Base-by-base conservation (phyloP, 371 early-diverging fungal genomes). In the Mortierella sp. region DNA sequence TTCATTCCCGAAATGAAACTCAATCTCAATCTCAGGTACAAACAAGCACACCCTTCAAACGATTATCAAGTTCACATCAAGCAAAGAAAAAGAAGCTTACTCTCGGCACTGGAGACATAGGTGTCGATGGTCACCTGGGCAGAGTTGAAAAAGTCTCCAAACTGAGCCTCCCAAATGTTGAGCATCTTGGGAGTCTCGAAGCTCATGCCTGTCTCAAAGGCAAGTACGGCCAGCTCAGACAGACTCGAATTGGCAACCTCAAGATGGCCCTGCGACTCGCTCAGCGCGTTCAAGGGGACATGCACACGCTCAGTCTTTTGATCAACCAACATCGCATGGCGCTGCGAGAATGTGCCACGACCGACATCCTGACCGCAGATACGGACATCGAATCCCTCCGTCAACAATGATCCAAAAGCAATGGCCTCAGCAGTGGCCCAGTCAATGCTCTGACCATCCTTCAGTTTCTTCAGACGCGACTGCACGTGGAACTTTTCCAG, bases 281-380 rank as follows among this genome's bases (percentile, higher is more conserved):
- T 84, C 88, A 96, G 79, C 48, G 91, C 89, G 91, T 97, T 98
- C 63, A 99, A 88, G 7, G 99, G 99, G 54, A 95, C 89, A 75
- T 88, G 89, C 44, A 93, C 92, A 63, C 90, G 90, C 78, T 96
- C 97, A 2, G 94, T 92, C 28, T 92, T 88, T 77, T 96, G 95
- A 83, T 95, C 95, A 16, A 95, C 94, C 58, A 97, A 83, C 94
- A 97, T 96, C 55, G 94, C 97, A 87, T 99, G 99, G 26, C 99
- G 95, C 82, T 99, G 99, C 42, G 97, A 97, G 88, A 99, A 99
- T 0, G 99, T 99, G 31, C 99, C 99, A 74, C 99, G 95, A 2
- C 98, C 99, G 6, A 99, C 99, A 89, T 99, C 99, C 84, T 99
- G 99, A 3, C 99, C 99, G 50, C 96, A 96, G 65, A 99, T 95